Base-by-base conservation (phyloP, 2,329 filamentous ascomycete species). In the Paecilomyces sp. region DNA sequence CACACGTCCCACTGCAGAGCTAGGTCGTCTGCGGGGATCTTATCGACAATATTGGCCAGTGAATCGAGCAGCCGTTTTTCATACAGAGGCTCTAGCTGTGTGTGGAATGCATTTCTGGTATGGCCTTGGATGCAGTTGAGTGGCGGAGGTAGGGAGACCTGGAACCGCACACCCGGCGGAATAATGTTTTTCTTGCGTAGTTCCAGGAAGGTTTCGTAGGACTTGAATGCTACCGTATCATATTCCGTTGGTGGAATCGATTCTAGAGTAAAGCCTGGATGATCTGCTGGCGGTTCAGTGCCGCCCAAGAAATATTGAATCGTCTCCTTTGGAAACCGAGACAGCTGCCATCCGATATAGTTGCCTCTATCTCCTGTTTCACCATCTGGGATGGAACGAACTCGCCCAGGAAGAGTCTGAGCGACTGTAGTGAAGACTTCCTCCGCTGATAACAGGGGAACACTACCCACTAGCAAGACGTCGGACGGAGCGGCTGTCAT, bases 381-480 rank as follows among this genome's bases (percentile, higher is more conserved):
- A 54, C 77, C 77, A 62, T 79, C 77, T 2, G 77, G 76, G 3
- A 79, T 70, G 34, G 71, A 70, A 28, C 64, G 66, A 28, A 79
- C 64, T 12, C 73, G 75, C 24, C 63, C 60, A 3, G 73, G 69
- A 2, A 77, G 66, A 3, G 62, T 61, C 6, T 64, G 59, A n/a
- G 61, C 58, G 36, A 72, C 66, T 31, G 61, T 65, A 2, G 62
- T 68, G 57, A 79, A 74, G 15, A 73, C 71, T 13, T 71, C 66
- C 53, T 70, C 65, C 3, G 71, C 64, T 56, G 73, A 66, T 3
- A 68, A 58, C 3, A 75, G 66, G 3, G 74, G 73, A 31, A 77
- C 67, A 55, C 74, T 76, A 34, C 76, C 76, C 7, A 79, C 68
- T 3, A 78, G 58, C 15, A 59, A 54, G 22, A 59, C 55, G 13